phyloP scores from a whole-genome alignment of 2,329 filamentous ascomycete genomes.

The Erysiphe pulchra region DNA sequence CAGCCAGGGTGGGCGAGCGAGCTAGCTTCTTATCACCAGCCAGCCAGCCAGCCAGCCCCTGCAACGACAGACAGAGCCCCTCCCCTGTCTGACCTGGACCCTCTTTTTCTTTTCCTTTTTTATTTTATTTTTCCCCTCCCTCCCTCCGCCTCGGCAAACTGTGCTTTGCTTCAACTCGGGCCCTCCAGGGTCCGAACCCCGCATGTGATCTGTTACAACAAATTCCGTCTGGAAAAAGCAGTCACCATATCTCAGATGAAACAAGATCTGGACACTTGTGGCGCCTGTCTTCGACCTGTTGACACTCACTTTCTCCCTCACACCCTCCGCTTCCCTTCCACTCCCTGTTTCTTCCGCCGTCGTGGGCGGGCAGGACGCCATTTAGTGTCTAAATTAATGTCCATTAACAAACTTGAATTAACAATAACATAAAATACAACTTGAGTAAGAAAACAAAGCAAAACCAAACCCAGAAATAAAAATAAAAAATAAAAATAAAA shows the following conservation, averaged over 20 bases:
- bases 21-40: too few species aligned
- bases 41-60: too few species aligned
- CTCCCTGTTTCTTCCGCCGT: neutral
- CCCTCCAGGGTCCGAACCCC: conserved; percentile 1
- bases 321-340: too few species aligned
- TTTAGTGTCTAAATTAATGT: too few species aligned
- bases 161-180: neutral
- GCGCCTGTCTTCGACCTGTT: neutral
- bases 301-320: neutral
- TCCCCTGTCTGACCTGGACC: neutral
- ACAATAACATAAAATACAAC: neutral
- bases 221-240: neutral
- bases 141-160: neutral
- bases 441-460: neutral
- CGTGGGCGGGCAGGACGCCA: too few species aligned
- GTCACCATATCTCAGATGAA: neutral
- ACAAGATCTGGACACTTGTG: neutral
- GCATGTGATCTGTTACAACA: neutral
- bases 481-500: too few species aligned
- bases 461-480: too few species aligned
- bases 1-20: too few species aligned
- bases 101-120: neutral
- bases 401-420: neutral
- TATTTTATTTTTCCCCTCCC: neutral
- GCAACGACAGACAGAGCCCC: neutral